Base-by-base conservation (phyloP, 1,139 yeast genomes). In the Taiozyma sp. region DNA sequence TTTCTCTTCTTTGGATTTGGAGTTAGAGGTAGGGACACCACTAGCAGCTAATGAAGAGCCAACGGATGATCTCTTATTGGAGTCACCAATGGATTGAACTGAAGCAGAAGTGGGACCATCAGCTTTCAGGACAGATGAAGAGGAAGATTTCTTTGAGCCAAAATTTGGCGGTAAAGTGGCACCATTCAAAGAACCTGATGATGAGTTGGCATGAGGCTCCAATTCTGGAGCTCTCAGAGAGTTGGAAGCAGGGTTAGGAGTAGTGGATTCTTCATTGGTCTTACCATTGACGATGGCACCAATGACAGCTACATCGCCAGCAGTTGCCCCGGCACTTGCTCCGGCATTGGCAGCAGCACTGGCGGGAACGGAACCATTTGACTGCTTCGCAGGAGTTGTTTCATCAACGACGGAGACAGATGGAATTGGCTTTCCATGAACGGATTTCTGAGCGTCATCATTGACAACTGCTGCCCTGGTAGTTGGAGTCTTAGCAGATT, bases 111-210 rank as follows among this genome's bases (percentile, higher is more conserved):
- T 43, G 10, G 46, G 16, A 14, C 44, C 45, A 37, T 44, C 19
- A 19, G 32, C 45, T 32, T 22, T 30, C 16, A 30, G 30, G n/a
- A 37, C 41, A 19, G 41, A 37, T n/a, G 46, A 40, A n/a, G 46
- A n/a, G 7, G 47, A 34, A 21, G 52, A 54, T 44, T 61, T 56
- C 51, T 44, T 42, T 7, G 40, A 26, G 5, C 46, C 56, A 47
- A 59, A 58, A 43, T 58, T 56, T 6, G 64, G 64, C 29, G 64
- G 64, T 13, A 60, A 51, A 6, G 64, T 60, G 6, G 64, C 64
- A 42, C 64, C 64, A 34, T 60, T 59, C 46, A 59, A 47, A 11
- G 55, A 49, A 21, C 51, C 52, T 26, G 46, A 28, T 1, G 57
- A 37, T 19, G 24, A 19, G 41, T 37, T 37, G 24, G 24, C 24